Evolutionary conservation across 176 grass and related monocot genomes (phyloP), one percentile per base, ranked within the genome.

Genomic region (Otatea glauca): DNA sequence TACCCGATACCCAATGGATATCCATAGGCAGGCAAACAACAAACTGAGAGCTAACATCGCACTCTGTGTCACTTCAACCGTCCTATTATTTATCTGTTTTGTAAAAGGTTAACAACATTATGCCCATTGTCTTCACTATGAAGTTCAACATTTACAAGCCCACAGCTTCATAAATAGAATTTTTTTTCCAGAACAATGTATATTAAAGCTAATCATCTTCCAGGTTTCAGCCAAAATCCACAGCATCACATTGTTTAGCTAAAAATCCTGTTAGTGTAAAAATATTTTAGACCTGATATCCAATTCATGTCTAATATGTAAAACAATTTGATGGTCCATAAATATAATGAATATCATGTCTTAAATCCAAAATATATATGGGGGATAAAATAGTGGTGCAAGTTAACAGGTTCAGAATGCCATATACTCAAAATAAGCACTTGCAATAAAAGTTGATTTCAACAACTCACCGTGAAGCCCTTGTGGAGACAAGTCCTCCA

Each of bases 401-500:
- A 79, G 37, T 13, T 65, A 53, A 81, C 16, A 50, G 2, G 41
- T 69, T 48, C 41, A 75, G 23, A 4, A 70, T 53, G n/a, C 3
- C 15, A 78, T 65, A 6, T 34, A 51, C 42, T 72, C 25, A 53
- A 16, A 77, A 73, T 73, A 72, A 70, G 43, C n/a, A 70, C 15
- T 78, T n/a, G 3, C 5, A 48, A 50, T 15, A 53, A 64, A 62
- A 53, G 7, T 21, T 76, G 49, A 29, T 56, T 74, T 34, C 14
- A 78, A 87, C 37, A 77, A n/a, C 77, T 86, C 74, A 95, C 96
- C 96, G 86, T 96, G 96, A 88, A 96, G 93, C 16, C 96, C 96
- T 65, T 91, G 85, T 32, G 96, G 96, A 74, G 89, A 88, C 27
- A 96, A 83, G 58, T 98, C 93, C 74, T 94, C 91, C 69, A 98